Evolutionary conservation across 2,329 filamentous ascomycete species (phyloP), one percentile per base, ranked within the genome.

Genomic region (Ophiocordyceps robertsii): DNA sequence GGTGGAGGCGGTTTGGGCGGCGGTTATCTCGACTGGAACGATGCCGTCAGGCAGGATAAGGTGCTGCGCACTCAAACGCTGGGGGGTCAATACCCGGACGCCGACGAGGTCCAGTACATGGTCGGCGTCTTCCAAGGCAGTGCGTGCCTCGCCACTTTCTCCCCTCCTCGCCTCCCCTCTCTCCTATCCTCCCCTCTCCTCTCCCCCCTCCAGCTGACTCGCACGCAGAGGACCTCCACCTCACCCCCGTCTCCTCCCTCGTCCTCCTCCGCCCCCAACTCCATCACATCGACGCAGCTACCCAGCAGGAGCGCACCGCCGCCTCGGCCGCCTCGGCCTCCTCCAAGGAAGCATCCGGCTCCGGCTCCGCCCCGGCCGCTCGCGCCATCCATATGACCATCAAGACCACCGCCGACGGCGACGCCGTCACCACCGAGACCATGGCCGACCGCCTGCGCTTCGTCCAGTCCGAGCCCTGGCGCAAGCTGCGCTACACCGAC

Each of bases 201-300:
- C 14, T n/a, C 10, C n/a, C n/a, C n/a, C 7, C 12, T 43, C 48
- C 57, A 46, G 58, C 49, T 19, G 3, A 29, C 21, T 29, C 6
- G n/a, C 11, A 12, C n/a, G 16, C 11, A 4, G 49, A 89, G 85
- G 80, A 93, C 56, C 69, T 95, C 10, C 87, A 95, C 63, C 77
- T 96, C 33, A 93, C 87, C 1, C 84, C 84, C 21, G 76, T 93
- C 38, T 79, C 82, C 35, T 82, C 85, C 2, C 77, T 95, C 37
- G 84, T 94, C 36, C 86, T 94, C 57, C 78, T 98, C 56, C 84
- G 89, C 4, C 88, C 92, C 0, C 86, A 95, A 56, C 83, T 94
- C 47, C 87, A 95, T 63, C 88, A 96, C 64, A 72, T 96, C 51
- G 92, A 96, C 63, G 90, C 92, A 4, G 65, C 79, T 38, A 71